Evolutionary conservation across 2,329 filamentous ascomycete species (phyloP), one percentile per base, ranked within the genome.

Genomic region (Colletotrichum higginsianum): DNA sequence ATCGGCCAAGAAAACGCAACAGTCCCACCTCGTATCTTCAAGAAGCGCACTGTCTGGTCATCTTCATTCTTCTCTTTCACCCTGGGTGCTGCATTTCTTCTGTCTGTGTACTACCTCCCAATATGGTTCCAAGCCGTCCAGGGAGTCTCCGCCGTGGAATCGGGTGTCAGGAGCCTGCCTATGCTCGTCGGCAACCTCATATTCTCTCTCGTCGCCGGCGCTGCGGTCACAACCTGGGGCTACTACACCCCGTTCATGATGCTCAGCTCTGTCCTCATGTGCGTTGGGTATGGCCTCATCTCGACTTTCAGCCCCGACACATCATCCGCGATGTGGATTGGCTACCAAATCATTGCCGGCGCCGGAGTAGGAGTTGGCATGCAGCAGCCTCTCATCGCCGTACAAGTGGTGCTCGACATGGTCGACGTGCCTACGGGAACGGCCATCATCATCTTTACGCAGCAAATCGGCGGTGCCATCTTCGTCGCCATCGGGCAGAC

Each of bases 401-500:
- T 82, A 0, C 85, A 87, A 73, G 83, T 84, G 0, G 84, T 86
- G 0, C 78, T 87, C 4, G 76, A 76, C 7, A 74, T 79, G 35
- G 77, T 78, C 1, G 84, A 87, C 56, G 82, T 87, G n/a, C 82
- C 85, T 2, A 84, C 82, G 6, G 85, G 84, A 3, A 84, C 83
- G 13, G 83, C 86, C 1, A 78, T 82, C n/a, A 81, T 86, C 46
- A 81, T 88, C 50, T 87, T 88, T 67, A 38, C 77, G 18, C 84
- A 86, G 74, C 81, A 80, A 0, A 76, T 87, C 0, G 84, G 82
- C 35, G 83, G 83, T 6, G 79, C 84, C 7, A 76, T 90, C 1
- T 89, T 89, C 71, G 82, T 90, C 38, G 84, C 84, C 4, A 82
- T 88, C 30, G 87, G 80, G 0, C 83, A 89, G 73, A 85, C 84